Base-by-base conservation (phyloP, 495 filamentous ascomycete species). In the Penicillium manginii region DNA sequence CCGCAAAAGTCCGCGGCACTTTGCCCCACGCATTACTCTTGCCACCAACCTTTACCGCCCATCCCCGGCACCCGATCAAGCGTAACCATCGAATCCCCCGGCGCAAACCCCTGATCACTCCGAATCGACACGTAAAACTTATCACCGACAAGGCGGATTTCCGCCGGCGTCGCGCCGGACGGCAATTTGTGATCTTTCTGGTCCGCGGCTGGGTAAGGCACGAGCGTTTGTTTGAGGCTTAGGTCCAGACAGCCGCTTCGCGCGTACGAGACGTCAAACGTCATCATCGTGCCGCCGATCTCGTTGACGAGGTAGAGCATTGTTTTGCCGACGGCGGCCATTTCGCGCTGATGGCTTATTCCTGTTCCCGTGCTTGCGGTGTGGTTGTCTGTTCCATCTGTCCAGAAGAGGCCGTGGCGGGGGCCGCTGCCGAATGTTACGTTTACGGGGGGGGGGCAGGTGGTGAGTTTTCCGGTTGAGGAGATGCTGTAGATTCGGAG, bases 251-350 rank as follows among this genome's bases (percentile, higher is more conserved):
- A 80, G 15, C 70, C 75, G 18, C 76, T 65, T 1, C 58, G 59
- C 11, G 71, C 68, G 63, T 91, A 91, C 0, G 69, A 73, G 17
- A 90, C 81, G 22, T 79, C 70, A 61, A 84, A 93, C 0, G 76
- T 78, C 33, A 77, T 79, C 26, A 92, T 62, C 0, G 77, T 74
- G 51, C 86, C 86, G 1, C 73, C 68, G 19, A 92, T 73, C 68
- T 93, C 90, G 29, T 81, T 79, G 21, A 83, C 77, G 4, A 88
- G 69, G 67, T 89, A 92, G 63, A 88, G 74, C 66, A 79, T 77
- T 49, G 71, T 68, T 35, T 61, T 52, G 8, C 63, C 69, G 1
- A 58, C 63, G 8, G 69, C 63, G 1, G 73, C 66, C 14, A 58
- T 45, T 54, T 69, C 57, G 1, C 73, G 74, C 23, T 42, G 46